These are phyloP conservation scores for Alopecurus myosuroides DNA, from an alignment of 176 grass and related monocot genomes.

Conservation along the genomic window DNA sequence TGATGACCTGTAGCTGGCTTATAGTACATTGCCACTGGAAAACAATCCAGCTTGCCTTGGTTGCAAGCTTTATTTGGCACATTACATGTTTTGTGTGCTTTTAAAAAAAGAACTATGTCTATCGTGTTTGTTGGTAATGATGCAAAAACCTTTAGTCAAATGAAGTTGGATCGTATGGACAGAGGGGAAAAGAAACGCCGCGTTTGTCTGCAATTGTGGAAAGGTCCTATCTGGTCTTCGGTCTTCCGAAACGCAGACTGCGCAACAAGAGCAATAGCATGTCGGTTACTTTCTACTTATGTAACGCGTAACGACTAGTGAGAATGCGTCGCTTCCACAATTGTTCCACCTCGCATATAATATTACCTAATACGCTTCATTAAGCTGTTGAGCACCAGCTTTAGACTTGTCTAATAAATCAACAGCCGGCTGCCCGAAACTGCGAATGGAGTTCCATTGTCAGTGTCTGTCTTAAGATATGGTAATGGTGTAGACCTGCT, in stretches of 20 bases:
- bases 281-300: background rate
- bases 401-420: background rate
- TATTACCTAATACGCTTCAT: background rate
- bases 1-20: background rate
- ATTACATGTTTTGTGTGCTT: background rate
- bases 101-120: background rate
- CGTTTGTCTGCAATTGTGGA: background rate
- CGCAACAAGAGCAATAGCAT: background rate
- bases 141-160: background rate
- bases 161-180: conserved; percentile 12
- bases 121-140: background rate
- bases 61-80: background rate
- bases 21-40: background rate
- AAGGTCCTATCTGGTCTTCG: background rate
- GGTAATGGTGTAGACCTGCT: background rate
- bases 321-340: conserved; percentile 1
- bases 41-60: background rate
- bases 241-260: conserved; percentile 1
- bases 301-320: background rate
- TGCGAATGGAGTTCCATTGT: background rate
- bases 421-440: background rate
- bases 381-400: background rate
- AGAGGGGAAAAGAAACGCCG: background rate
- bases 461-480: background rate
- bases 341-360: background rate